Percentiles rank a stretch among this genome's conserved stretches.
Evolutionary conservation across 495 filamentous ascomycete species (phyloP).

Genomic region (Podospora bellae-mahoneyi): DNA sequence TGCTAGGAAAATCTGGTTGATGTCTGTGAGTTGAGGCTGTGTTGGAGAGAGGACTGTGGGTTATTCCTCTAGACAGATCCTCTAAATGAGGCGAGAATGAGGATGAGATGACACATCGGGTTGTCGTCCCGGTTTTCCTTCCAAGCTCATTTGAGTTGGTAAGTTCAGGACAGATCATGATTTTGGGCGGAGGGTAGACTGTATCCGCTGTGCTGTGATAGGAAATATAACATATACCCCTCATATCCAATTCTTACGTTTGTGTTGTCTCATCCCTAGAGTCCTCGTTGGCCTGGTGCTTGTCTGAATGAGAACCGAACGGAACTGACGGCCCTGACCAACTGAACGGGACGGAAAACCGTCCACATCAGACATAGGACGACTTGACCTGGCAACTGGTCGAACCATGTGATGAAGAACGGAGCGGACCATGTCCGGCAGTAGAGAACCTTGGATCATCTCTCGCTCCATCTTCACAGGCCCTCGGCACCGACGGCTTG

Average conservation of each 20-base stretch:
- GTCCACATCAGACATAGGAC: neutral
- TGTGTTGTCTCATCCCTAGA: neutral
- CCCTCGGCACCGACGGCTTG: conserved; percentile 6
- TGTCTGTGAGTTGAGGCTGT: neutral
- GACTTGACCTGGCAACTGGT: neutral
- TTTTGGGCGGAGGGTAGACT: neutral
- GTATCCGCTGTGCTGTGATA: neutral
- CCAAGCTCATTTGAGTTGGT: neutral
- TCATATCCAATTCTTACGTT: neutral
- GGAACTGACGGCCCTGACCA: neutral
- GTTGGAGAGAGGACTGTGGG: neutral
- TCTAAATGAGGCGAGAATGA: neutral
- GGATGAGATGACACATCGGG: neutral
- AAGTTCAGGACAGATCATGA: neutral
- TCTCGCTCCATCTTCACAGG: neutral
- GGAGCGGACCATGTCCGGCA: neutral
- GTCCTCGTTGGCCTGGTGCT: neutral
- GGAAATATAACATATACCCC: neutral
- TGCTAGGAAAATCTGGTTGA: neutral
- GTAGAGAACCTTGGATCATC: neutral
- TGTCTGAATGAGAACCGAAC: neutral
- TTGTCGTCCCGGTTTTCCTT: neutral
- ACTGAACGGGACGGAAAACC: neutral
- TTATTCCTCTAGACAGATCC: neutral
- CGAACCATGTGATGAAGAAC: conserved; percentile 1